Percentiles rank a stretch among this genome's conserved stretches.
Evolutionary conservation across 2,329 filamentous ascomycete species (phyloP).

Genomic region (Xylariaceae sp.): DNA sequence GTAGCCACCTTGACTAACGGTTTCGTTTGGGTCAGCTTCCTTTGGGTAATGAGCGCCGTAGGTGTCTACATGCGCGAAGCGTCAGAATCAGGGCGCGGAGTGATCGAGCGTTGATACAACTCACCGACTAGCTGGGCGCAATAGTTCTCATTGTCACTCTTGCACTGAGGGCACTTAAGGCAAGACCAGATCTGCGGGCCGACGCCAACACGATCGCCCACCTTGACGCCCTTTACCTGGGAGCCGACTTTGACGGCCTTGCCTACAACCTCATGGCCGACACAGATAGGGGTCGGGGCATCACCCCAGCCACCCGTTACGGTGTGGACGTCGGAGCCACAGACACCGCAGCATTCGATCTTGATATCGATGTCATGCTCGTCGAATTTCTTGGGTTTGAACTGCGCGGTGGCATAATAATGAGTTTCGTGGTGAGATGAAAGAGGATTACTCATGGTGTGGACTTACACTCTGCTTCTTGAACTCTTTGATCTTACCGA

Average conservation of each 20-base stretch:
- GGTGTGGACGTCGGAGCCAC: conserved; percentile 48
- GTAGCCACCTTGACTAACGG: conserved; percentile 61
- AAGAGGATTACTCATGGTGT: background rate
- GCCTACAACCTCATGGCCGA: conserved; percentile 58
- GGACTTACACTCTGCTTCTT: conserved; percentile 29
- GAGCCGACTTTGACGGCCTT: conserved; percentile 39
- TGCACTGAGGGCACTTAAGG: conserved; percentile 45
- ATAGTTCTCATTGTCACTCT: conserved; percentile 46
- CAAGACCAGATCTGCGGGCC: conserved; percentile 58
- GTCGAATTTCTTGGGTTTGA: conserved; percentile 31
- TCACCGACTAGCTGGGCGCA: conserved; percentile 41
- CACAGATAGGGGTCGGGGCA: conserved; percentile 40
- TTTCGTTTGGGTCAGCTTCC: conserved; percentile 51
- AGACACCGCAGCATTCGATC: conserved; percentile 59
- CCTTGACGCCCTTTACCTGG: conserved; percentile 43
- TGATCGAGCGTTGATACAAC: conserved; percentile 9
- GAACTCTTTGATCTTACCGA: conserved; percentile 30
- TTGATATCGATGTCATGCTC: conserved; percentile 63
- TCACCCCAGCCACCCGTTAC: conserved; percentile 33
- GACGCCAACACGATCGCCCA: conserved; percentile 61
- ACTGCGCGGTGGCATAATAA: conserved; percentile 14
- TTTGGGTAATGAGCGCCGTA: conserved; percentile 55
- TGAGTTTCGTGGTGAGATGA: background rate
- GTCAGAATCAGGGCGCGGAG: background rate
- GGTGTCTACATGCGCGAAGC: conserved; percentile 38